These are phyloP conservation scores for Fomitopsis pulvina DNA, from an alignment of 768 basidiomycete species.

Conservation along the genomic window DNA sequence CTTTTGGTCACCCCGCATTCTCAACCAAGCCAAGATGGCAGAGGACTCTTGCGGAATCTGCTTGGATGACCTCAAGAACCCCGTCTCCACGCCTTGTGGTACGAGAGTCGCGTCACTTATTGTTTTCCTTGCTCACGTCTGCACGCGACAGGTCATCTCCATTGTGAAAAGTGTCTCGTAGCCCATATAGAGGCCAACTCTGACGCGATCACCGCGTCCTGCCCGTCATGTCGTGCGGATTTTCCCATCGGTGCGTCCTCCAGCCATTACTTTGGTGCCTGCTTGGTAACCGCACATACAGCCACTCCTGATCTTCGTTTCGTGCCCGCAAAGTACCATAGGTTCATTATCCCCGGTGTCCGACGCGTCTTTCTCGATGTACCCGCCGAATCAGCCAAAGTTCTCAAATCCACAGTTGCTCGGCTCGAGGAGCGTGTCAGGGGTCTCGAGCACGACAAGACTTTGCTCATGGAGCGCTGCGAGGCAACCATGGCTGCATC, in stretches of 20 bases:
- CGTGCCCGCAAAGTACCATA: conserved; percentile 44
- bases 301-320: conserved; percentile 32
- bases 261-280: neutral
- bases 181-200: conserved; percentile 19
- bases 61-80: conserved; percentile 21
- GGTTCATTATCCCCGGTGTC: conserved; percentile 37
- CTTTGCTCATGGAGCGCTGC: conserved; percentile 36
- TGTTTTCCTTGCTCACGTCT: neutral
- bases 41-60: conserved; percentile 17
- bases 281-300: conserved; percentile 5
- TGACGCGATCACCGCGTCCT: conserved; percentile 22
- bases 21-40: neutral
- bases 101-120: neutral
- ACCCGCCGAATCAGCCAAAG: conserved; percentile 8
- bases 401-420: conserved; percentile 28
- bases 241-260: conserved; percentile 22
- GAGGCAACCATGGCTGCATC: conserved; percentile 32
- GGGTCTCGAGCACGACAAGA: conserved; percentile 34
- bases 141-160: conserved; percentile 22
- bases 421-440: conserved; percentile 33
- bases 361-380: conserved; percentile 41
- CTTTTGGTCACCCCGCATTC: neutral
- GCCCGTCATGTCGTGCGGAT: conserved; percentile 24
- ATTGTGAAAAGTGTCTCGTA: conserved; percentile 25
- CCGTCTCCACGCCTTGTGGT: conserved; percentile 27